These are phyloP conservation scores for Nakaseomyces delphensis DNA, from an alignment of 1,139 yeast genomes.

Conservation along the genomic window DNA sequence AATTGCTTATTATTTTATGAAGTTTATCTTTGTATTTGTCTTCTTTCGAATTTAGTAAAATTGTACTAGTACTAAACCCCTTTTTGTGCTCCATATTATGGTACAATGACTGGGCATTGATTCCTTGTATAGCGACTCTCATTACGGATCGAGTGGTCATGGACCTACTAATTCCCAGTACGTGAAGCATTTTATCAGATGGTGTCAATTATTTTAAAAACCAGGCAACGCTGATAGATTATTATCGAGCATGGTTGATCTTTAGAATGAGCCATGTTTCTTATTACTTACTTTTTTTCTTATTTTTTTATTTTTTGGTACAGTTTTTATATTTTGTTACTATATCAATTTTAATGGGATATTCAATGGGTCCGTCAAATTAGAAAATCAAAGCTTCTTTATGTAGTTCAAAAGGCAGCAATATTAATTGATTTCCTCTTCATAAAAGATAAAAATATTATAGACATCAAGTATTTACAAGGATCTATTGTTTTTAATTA, in stretches of 20 bases:
- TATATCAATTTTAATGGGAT: too few relatives aligned
- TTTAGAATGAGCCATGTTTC: neutral
- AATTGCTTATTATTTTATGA: constrained; percentile 20
- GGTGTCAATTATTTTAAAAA: too few relatives aligned
- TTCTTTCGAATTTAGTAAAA: neutral
- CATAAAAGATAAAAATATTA: neutral
- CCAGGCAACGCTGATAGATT: too few relatives aligned
- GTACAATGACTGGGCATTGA: neutral
- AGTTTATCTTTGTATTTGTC: constrained; percentile 15
- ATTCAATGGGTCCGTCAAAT: too few relatives aligned
- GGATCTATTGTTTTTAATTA: constrained; percentile 14
- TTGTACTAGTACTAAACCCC: neutral
- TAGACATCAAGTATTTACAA: constrained; percentile 1
- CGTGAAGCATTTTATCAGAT: neutral
- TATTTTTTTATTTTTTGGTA: neutral
- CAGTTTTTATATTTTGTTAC: neutral
- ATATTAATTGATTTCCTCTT: neutral
- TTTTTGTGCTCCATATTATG: too few relatives aligned
- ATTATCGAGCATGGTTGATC: too few relatives aligned
- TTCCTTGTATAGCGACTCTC: neutral
- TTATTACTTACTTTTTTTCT: neutral
- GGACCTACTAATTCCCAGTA: neutral
- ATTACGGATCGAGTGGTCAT: neutral
- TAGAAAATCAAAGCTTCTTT: too few relatives aligned
- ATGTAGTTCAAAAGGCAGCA: neutral